Evolutionary conservation across 139 green algal genomes (phyloP).

Genomic region (Tetradesmus lagerheimii): DNA sequence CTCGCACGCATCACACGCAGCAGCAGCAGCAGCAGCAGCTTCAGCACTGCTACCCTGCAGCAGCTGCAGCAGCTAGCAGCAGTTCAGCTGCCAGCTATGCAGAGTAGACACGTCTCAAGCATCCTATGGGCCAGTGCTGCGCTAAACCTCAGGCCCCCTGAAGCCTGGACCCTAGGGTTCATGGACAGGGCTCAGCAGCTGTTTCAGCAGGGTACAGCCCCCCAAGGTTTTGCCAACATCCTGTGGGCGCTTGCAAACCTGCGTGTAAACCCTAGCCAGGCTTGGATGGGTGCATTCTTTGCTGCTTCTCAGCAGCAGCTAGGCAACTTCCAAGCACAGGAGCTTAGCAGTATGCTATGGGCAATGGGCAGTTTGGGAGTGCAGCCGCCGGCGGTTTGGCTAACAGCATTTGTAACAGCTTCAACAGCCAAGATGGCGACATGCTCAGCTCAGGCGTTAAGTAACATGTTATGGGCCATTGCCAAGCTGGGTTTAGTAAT

Average conservation of each 20-base stretch:
- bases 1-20: conserved; percentile 30
- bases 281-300: conserved; percentile 33
- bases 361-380: neutral
- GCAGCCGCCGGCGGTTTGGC: neutral
- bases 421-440: conserved; percentile 11
- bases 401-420: neutral
- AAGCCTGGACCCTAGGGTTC: neutral
- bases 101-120: conserved; percentile 38
- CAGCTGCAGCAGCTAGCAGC: conserved; percentile 41
- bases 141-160: neutral
- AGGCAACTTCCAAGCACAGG: conserved; percentile 36
- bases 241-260: conserved; percentile 40
- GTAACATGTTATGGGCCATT: conserved; percentile 53
- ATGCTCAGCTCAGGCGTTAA: conserved; percentile 31
- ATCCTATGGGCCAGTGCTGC: conserved; percentile 54
- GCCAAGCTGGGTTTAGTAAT: conserved; percentile 46
- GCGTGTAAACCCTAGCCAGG: neutral
- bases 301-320: conserved; percentile 27
- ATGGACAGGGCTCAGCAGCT: conserved; percentile 1
- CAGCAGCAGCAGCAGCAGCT: conserved; percentile 26
- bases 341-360: conserved; percentile 52
- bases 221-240: conserved; percentile 47
- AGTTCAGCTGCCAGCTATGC: conserved; percentile 43
- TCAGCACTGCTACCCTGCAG: conserved; percentile 1
- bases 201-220: conserved; percentile 8